These are phyloP conservation scores for Vigna nakashimae DNA, from an alignment of 306 rosid genomes.

Conservation along the genomic window DNA sequence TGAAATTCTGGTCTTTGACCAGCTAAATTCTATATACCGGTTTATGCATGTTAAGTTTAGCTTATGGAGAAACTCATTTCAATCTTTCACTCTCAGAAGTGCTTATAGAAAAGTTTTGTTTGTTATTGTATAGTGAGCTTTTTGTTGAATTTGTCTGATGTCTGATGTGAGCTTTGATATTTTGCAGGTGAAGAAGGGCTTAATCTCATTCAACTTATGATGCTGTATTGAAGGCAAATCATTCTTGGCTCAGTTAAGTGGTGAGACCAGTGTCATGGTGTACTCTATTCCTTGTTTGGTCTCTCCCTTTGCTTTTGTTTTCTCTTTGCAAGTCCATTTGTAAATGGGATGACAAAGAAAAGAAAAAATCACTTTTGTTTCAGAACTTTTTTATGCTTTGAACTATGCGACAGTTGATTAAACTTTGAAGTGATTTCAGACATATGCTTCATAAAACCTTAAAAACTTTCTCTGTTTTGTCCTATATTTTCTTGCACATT, in stretches of 20 bases:
- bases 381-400: slow-evolving; percentile 28
- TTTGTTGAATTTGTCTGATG: slow-evolving; percentile 3
- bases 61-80: too few species aligned
- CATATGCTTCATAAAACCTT: neutral
- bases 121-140: neutral
- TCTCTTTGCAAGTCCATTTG: slow-evolving; percentile 46
- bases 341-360: slow-evolving; percentile 37
- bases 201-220: slow-evolving; percentile 42
- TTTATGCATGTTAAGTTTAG: too few species aligned
- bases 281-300: slow-evolving; percentile 36
- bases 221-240: slow-evolving; percentile 75
- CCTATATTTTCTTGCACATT: neutral
- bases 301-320: slow-evolving; percentile 36
- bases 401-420: slow-evolving; percentile 23
- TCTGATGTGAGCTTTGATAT: slow-evolving; percentile 40
- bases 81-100: too few species aligned
- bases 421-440: slow-evolving; percentile 28
- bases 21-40: neutral
- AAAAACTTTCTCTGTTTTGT: neutral
- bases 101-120: neutral
- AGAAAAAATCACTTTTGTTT: slow-evolving; percentile 26
- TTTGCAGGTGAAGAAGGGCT: slow-evolving; percentile 57
- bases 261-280: slow-evolving; percentile 46
- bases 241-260: slow-evolving; percentile 84
- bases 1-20: neutral